phyloP scores from a whole-genome alignment of 192 early-diverging fungal genomes.

The Obelidium mucronatum region DNA sequence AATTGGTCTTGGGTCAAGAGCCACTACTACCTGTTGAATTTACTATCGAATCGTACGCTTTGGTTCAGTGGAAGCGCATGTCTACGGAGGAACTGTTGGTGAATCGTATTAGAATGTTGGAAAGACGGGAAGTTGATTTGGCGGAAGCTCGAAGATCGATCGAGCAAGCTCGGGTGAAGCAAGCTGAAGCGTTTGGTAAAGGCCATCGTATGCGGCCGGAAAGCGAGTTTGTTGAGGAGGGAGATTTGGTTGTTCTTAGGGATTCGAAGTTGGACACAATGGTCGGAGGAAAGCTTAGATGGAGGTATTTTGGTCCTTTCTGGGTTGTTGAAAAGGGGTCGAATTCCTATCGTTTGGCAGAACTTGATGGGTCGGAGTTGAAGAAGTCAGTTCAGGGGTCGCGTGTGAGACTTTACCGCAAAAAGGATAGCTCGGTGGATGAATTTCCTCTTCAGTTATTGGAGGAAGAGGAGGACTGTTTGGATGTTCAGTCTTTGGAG shows the following conservation, averaged over 20 bases:
- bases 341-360: not conserved
- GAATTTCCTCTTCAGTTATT: not conserved
- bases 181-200: not conserved
- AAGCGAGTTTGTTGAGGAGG: conserved; percentile 2
- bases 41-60: not conserved
- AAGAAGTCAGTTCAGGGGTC: not conserved
- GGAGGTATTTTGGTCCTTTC: not conserved
- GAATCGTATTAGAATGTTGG: not conserved
- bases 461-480: not conserved
- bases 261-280: conserved; percentile 16
- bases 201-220: not conserved
- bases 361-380: not conserved
- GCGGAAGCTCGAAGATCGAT: not conserved
- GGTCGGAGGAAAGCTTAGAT: not conserved
- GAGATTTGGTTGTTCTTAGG: conserved; percentile 1
- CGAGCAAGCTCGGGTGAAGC: not conserved
- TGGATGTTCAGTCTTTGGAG: not conserved
- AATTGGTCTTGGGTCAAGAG: not conserved
- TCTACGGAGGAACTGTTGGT: not conserved
- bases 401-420: not conserved
- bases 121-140: not conserved
- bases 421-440: not conserved
- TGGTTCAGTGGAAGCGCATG: not conserved
- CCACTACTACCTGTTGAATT: not conserved
- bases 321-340: not conserved